A percentile compares a stretch with the other conserved stretches of the same genome.
phyloP scores from a whole-genome alignment of 2,329 filamentous ascomycete genomes.

The Pseudopyricularia javanii region DNA sequence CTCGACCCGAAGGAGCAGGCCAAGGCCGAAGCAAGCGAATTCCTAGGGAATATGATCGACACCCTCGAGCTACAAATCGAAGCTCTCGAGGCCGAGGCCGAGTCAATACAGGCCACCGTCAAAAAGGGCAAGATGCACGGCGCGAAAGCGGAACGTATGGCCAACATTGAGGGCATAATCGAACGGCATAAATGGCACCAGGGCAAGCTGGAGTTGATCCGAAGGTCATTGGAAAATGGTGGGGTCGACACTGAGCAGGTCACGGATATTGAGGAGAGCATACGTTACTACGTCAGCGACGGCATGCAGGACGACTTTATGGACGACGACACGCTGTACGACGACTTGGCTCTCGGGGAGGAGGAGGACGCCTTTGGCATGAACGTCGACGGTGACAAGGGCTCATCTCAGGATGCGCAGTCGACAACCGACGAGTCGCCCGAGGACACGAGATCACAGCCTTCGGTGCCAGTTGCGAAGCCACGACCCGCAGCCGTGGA shows the following conservation, averaged over 20 bases:
- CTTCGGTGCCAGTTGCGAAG: conserved; percentile 36
- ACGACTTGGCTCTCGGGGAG: conserved; percentile 83
- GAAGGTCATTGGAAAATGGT: conserved; percentile 84
- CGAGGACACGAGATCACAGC: conserved; percentile 27
- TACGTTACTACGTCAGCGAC: conserved; percentile 89
- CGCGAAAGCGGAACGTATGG: conserved; percentile 74
- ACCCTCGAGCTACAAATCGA: conserved; percentile 92
- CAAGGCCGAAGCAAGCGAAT: conserved; percentile 78
- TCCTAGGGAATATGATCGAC: conserved; percentile 77
- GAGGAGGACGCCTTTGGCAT: conserved; percentile 85
- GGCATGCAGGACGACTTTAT: conserved; percentile 81
- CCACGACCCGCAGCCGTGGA: conserved; percentile 45
- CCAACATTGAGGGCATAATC: conserved; percentile 70
- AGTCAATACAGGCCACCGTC: conserved; percentile 73
- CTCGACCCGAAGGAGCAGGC: conserved; percentile 97
- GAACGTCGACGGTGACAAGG: conserved; percentile 65
- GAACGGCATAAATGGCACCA: conserved; percentile 97
- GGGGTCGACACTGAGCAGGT: conserved; percentile 81
- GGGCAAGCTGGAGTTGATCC: conserved; percentile 79
- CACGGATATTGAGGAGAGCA: conserved; percentile 77
- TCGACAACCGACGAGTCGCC: conserved; percentile 73
- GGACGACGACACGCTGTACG: conserved; percentile 90
- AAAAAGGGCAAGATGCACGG: conserved; percentile 91
- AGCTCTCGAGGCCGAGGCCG: conserved; percentile 78
- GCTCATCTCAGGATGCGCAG: conserved; percentile 90